Base-by-base conservation (phyloP, 495 filamentous ascomycete genomes). In the Podospora fimiseda region DNA sequence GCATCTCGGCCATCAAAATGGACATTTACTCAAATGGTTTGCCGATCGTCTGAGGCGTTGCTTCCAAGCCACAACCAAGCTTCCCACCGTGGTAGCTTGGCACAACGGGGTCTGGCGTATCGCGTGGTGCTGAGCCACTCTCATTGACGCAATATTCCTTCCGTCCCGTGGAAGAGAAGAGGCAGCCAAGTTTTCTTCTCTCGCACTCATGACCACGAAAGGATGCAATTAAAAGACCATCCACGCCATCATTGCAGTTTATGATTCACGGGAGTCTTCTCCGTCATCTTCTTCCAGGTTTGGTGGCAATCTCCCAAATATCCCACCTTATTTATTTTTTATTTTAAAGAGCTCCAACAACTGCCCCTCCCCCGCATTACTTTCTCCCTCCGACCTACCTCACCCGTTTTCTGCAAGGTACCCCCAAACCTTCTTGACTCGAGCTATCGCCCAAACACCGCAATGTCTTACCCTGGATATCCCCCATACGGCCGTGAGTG, bases 401-500 rank as follows among this genome's bases (percentile, higher is more conserved):
- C n/a, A n/a, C n/a, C n/a, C n/a, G n/a, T n/a, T n/a, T n/a, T n/a
- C n/a, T n/a, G n/a, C n/a, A n/a, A n/a, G n/a, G n/a, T n/a, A 33
- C 27, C 27, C 5, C 5, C 11, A 33, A 33, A 33, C 27, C 27
- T 33, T 5, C 27, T 6, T 6, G 11, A 6, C 27, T 5, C 27
- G 27, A 33, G 6, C 11, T 33, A 6, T 41, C 39, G 8, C 16
- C 14, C 8, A 7, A 41, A 41, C 39, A 41, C 13, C 39, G 39
- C 39, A 47, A 67, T 68, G 65, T 68, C 65, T 40, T 66, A 66
- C 45, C 51, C 37, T 36, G 64, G 64, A 9, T 68, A 67, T 40
- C 62, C 64, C 15, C 60, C 62, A 15, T 65, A 68, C 54, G 60
- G 63, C 48, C 65, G 65, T 66, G 43, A 62, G 65, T 68, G 13